Percentiles rank a stretch among this genome's conserved stretches.
These are phyloP conservation scores for Noccaea bulbosa DNA, from an alignment of 345 rosid genomes.

Conservation along the genomic window DNA sequence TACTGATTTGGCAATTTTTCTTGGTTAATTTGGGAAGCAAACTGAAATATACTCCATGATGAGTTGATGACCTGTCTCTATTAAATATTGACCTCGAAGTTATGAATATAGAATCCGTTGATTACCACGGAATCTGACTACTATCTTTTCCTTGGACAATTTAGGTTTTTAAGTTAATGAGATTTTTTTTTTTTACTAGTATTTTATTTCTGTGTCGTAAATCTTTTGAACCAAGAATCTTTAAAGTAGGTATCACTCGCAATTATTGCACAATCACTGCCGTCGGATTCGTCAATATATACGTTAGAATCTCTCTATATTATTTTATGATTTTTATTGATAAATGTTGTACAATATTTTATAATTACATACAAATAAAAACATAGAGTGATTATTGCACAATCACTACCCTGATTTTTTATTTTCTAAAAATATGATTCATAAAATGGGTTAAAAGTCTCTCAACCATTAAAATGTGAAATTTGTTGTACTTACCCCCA, in stretches of 20 bases:
- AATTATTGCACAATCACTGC: slow-evolving; percentile 40
- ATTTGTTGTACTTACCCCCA: not conserved
- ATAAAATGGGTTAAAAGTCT: not conserved
- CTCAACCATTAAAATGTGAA: not conserved
- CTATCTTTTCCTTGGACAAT: slow-evolving; percentile 11
- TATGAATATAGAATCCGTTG: slow-evolving; percentile 35
- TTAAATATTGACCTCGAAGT: slow-evolving; percentile 44
- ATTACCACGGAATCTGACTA: slow-evolving; percentile 40
- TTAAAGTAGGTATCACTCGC: slow-evolving; percentile 29
- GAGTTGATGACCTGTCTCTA: slow-evolving; percentile 4
- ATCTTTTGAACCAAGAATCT: slow-evolving; percentile 27
- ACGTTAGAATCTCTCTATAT: slow-evolving; percentile 13
- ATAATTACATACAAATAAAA: too few relatives aligned
- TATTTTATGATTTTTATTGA: slow-evolving; percentile 10
- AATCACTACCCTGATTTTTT: not conserved
- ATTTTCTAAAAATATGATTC: not conserved
- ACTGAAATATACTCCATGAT: too few relatives aligned
- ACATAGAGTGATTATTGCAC: too few relatives aligned
- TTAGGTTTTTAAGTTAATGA: slow-evolving; percentile 2
- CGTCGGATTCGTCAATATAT: slow-evolving; percentile 29
- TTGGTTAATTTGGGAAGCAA: slow-evolving; percentile 19
- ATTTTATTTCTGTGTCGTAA: not conserved
- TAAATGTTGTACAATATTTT: not conserved
- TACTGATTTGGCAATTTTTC: not conserved
- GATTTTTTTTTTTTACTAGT: not conserved